These are phyloP conservation scores for Oryza meyeriana DNA, from an alignment of 176 grass and related monocot genomes.

Conservation along the genomic window DNA sequence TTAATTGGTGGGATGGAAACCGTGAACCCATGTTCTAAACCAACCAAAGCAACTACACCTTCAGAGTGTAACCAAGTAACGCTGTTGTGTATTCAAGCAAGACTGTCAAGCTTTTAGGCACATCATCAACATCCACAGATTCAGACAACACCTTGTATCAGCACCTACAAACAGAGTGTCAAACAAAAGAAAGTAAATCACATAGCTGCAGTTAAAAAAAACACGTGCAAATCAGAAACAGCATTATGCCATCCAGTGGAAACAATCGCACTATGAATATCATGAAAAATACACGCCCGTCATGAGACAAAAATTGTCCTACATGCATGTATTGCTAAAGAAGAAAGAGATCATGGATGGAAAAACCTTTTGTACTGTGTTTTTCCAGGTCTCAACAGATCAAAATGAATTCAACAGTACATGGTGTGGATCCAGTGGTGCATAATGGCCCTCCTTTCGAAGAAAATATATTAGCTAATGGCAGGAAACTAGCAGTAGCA, in stretches of 20 bases:
- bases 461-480: not conserved
- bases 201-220: not conserved
- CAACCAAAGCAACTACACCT: constrained; percentile 23
- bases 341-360: not conserved
- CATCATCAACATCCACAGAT: not conserved
- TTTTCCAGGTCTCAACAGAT: not conserved
- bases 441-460: not conserved
- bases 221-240: not conserved
- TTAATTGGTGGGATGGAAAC: constrained; percentile 91
- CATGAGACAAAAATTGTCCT: not conserved
- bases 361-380: constrained; percentile 4
- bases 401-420: not conserved
- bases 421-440: not conserved
- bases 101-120: constrained; percentile 23
- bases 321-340: constrained; percentile 8
- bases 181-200: constrained; percentile 17
- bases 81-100: constrained; percentile 24
- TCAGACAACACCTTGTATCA: constrained; percentile 36
- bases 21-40: constrained; percentile 69
- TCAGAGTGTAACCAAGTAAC: not conserved
- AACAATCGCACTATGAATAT: not conserved
- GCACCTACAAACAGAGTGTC: constrained; percentile 21
- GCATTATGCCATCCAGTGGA: not conserved
- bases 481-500: not conserved
- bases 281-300: not conserved